A percentile compares a stretch with the other conserved stretches of the same genome.
These are phyloP conservation scores for Huntiella bhutanensis DNA, from an alignment of 2,329 filamentous ascomycete species.

Conservation along the genomic window DNA sequence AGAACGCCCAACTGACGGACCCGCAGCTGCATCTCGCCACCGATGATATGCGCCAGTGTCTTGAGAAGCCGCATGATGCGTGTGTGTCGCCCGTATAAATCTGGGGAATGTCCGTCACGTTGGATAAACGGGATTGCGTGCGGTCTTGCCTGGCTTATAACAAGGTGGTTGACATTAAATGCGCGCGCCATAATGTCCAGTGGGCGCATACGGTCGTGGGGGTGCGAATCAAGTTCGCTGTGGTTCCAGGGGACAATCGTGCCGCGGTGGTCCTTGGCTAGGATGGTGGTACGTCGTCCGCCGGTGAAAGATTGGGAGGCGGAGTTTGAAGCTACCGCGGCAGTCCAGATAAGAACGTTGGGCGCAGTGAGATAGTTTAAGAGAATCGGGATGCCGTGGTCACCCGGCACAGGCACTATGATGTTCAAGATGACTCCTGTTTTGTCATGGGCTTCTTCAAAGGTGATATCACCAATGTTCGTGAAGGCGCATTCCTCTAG, in stretches of 20 bases:
- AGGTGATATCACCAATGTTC: slow-evolving; percentile 78
- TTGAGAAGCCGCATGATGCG: slow-evolving; percentile 37
- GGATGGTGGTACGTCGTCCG: slow-evolving; percentile 42
- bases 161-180: slow-evolving; percentile 90
- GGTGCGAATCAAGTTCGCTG: slow-evolving; percentile 10
- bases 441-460: slow-evolving; percentile 74
- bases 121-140: slow-evolving; percentile 75
- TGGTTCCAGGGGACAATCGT: slow-evolving; percentile 49
- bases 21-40: slow-evolving; percentile 61
- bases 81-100: slow-evolving; percentile 38
- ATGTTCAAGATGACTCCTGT: slow-evolving; percentile 85
- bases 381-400: slow-evolving; percentile 60
- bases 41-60: slow-evolving; percentile 47
- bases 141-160: slow-evolving; percentile 78
- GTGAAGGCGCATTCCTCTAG: slow-evolving; percentile 67
- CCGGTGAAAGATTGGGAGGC: slow-evolving; percentile 46
- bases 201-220: slow-evolving; percentile 10
- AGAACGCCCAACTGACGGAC: slow-evolving; percentile 65
- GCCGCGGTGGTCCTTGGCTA: slow-evolving; percentile 61
- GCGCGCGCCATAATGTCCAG: slow-evolving; percentile 23
- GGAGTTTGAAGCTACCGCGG: slow-evolving; percentile 58
- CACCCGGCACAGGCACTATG: slow-evolving; percentile 59
- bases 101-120: slow-evolving; percentile 60
- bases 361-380: slow-evolving; percentile 87
- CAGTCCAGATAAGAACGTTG: slow-evolving; percentile 73